Evolutionary conservation across 441 rosid species (phyloP).

Genomic region (Arabidopsis lyrata): DNA sequence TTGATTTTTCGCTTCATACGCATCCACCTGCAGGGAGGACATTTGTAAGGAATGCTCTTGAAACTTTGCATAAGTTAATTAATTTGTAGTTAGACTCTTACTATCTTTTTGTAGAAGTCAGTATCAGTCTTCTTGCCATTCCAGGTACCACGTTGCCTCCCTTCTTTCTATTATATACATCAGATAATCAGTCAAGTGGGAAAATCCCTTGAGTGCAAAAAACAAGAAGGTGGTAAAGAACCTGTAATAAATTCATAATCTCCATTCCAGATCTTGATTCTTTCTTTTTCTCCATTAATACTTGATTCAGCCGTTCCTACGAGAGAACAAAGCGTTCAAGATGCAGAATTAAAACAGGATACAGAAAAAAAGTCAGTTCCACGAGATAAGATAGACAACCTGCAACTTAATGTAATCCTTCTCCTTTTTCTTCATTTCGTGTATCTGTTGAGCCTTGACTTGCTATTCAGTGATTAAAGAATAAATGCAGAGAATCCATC

Average conservation of each 20-base stretch:
- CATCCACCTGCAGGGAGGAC: conserved; percentile 78
- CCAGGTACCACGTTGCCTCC: conserved; percentile 99
- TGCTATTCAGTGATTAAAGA: conserved; percentile 65
- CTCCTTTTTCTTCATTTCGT: conserved; percentile 98
- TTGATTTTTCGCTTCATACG: conserved; percentile 95
- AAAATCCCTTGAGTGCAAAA: background rate
- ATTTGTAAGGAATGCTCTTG: conserved; percentile 30
- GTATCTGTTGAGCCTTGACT: conserved; percentile 97
- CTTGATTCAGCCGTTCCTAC: conserved; percentile 96
- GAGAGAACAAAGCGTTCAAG: conserved; percentile 19
- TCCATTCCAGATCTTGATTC: conserved; percentile 99
- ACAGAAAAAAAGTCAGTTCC: conserved; percentile 7
- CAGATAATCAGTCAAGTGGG: conserved; percentile 26
- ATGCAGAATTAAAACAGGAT: conserved; percentile 13
- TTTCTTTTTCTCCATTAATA: conserved; percentile 95
- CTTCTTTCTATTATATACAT: conserved; percentile 78
- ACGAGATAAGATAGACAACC: conserved; percentile 52
- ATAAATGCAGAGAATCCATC: conserved; percentile 32
- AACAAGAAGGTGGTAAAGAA: conserved; percentile 28
- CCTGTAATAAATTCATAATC: conserved; percentile 98
- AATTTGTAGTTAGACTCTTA: conserved; percentile 43
- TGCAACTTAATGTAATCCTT: conserved; percentile 97
- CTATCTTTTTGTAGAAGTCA: conserved; percentile 96
- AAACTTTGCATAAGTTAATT: background rate
- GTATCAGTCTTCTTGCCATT: conserved; percentile 97